phyloP scores from a whole-genome alignment of 2,329 filamentous ascomycete species.

The Sporothrix brasiliensis region DNA sequence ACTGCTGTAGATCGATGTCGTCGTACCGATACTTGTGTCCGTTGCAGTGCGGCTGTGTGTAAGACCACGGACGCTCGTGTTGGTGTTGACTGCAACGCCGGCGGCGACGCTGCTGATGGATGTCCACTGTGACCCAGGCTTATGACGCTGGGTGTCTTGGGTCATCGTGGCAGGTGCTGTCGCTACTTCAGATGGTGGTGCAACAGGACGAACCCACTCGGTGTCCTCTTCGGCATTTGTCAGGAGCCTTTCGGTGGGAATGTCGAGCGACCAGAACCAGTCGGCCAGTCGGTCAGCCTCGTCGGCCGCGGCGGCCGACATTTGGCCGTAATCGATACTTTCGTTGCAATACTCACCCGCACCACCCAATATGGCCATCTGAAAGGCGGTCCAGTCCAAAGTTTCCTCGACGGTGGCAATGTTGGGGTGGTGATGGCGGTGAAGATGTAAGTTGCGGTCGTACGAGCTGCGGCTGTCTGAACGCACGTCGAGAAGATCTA shows the following conservation, averaged over 20 bases:
- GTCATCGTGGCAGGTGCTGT: not conserved
- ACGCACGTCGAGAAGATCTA: slow-evolving; percentile 42
- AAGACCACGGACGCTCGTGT: not conserved
- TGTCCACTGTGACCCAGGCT: slow-evolving; percentile 14
- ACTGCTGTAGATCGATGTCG: slow-evolving; percentile 11
- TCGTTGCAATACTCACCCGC: slow-evolving; percentile 56
- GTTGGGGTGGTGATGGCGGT: slow-evolving; percentile 15
- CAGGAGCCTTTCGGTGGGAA: slow-evolving; percentile 50
- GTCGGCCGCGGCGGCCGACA: slow-evolving; percentile 46
- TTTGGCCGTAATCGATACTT: slow-evolving; percentile 47
- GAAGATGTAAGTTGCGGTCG: not conserved
- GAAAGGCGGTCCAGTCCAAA: slow-evolving; percentile 66
- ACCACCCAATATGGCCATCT: slow-evolving; percentile 64
- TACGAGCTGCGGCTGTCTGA: slow-evolving; percentile 11
- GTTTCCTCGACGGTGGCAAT: slow-evolving; percentile 50
- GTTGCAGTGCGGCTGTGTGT: slow-evolving; percentile 26
- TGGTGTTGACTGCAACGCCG: too few species aligned
- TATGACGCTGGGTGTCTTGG: not conserved
- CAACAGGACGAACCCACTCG: slow-evolving; percentile 12
- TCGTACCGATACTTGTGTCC: slow-evolving; percentile 21
- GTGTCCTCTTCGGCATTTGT: slow-evolving; percentile 32
- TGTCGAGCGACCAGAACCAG: slow-evolving; percentile 58
- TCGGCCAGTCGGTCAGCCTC: slow-evolving; percentile 53
- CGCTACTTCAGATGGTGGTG: not conserved
- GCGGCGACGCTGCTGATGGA: slow-evolving; percentile 11